Conservation (phyloP, 768 basidiomycete species). For the Leccinum uliginosum region DNA sequence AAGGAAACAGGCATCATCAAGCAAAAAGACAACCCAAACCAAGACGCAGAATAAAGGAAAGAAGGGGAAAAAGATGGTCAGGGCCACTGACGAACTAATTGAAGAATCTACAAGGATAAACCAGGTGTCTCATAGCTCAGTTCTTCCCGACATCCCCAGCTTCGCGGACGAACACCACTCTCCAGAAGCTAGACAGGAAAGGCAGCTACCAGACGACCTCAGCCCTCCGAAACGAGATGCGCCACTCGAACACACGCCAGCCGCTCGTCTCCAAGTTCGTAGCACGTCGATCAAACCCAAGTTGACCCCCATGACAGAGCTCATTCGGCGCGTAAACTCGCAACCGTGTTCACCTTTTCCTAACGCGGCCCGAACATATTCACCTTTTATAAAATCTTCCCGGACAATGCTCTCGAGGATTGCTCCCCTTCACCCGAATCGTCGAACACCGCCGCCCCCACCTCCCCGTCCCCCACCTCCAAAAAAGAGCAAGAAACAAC, state of each 20-base stretch:
- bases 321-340: constrained; percentile 68
- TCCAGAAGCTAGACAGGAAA: constrained; percentile 11
- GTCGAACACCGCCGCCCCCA: constrained; percentile 70
- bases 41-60: constrained; percentile 20
- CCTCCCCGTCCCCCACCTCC: constrained; percentile 64
- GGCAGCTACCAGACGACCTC: constrained; percentile 3
- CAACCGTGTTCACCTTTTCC: constrained; percentile 54
- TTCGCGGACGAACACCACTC: neutral
- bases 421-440: constrained; percentile 71
- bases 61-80: constrained; percentile 22
- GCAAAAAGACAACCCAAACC: constrained; percentile 21
- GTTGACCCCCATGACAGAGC: constrained; percentile 66
- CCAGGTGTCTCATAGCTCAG: constrained; percentile 1
- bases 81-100: constrained; percentile 7
- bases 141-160: constrained; percentile 1
- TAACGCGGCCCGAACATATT: constrained; percentile 39
- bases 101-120: constrained; percentile 3
- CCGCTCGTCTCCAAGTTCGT: constrained; percentile 12
- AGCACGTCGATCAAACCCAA: constrained; percentile 49
- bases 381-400: constrained; percentile 63
- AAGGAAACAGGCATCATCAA: constrained; percentile 8
- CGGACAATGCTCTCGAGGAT: constrained; percentile 59
- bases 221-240: constrained; percentile 1
- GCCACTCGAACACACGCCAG: constrained; percentile 6
- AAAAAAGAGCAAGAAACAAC: constrained; percentile 78